A percentile compares a stretch with the other conserved stretches of the same genome.
Evolutionary conservation across 1,284 basidiomycete genomes (phyloP).

Genomic region (Rhodofomes roseus): DNA sequence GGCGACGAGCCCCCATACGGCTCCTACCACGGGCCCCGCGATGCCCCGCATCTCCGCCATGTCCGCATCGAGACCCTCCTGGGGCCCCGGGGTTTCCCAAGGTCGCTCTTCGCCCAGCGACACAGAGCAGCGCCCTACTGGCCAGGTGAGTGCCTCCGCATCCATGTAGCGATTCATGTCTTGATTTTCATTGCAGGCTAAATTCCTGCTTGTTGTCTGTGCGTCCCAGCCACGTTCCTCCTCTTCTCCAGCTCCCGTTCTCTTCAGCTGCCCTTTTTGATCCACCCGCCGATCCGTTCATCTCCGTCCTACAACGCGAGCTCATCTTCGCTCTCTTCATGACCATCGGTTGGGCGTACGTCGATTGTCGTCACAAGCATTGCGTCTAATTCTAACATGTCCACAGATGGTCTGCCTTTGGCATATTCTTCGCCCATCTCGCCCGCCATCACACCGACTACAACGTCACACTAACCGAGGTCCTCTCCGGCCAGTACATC

Average conservation of each 20-base stretch:
- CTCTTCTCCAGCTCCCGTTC: background rate
- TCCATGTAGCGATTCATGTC: background rate
- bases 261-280: conserved; percentile 57
- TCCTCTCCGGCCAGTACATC: conserved; percentile 54
- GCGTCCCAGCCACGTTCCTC: conserved; percentile 9
- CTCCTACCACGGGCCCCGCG: conserved; percentile 7
- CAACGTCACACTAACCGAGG: conserved; percentile 32
- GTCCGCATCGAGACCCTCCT: conserved; percentile 16
- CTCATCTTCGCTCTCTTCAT: conserved; percentile 52
- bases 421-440: conserved; percentile 59
- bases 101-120: background rate
- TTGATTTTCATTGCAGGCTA: conserved; percentile 38
- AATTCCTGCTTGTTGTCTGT: conserved; percentile 68
- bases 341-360: conserved; percentile 60
- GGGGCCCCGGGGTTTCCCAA: background rate
- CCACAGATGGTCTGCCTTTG: conserved; percentile 65
- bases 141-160: conserved; percentile 47
- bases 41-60: conserved; percentile 8
- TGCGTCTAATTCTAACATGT: background rate
- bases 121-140: conserved; percentile 32
- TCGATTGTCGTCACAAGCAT: background rate
- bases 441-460: conserved; percentile 47
- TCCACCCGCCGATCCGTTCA: conserved; percentile 66
- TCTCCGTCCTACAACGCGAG: conserved; percentile 69
- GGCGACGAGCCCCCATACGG: conserved; percentile 7